phyloP scores from a whole-genome alignment of 257 asterid genomes.

The Echites panduratus region DNA sequence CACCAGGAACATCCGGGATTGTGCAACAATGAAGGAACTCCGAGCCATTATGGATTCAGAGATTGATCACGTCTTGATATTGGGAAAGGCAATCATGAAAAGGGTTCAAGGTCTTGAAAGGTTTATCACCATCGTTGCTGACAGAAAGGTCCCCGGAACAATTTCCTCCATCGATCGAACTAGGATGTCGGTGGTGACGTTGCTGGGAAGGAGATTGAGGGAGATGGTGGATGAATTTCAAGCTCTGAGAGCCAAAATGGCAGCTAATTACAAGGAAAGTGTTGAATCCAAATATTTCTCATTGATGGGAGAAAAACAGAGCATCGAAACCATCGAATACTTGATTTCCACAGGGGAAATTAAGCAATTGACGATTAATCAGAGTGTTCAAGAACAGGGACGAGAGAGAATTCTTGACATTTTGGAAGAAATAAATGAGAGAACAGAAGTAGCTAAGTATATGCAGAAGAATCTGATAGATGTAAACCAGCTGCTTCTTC shows the following conservation, averaged over 20 bases:
- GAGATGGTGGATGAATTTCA: constrained; percentile 40
- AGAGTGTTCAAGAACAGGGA: constrained; percentile 34
- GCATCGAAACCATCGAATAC: constrained; percentile 25
- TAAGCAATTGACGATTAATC: constrained; percentile 17
- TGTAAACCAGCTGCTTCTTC: constrained; percentile 27
- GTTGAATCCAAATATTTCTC: constrained; percentile 26
- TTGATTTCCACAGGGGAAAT: constrained; percentile 26
- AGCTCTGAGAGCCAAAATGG: constrained; percentile 24
- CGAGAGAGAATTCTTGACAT: constrained; percentile 23
- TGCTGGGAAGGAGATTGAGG: constrained; percentile 31
- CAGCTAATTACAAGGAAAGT: constrained; percentile 28
- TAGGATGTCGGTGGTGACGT: constrained; percentile 28
- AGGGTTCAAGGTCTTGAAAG: constrained; percentile 19
- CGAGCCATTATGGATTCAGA: constrained; percentile 31
- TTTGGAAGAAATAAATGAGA: constrained; percentile 25
- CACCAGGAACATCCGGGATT: constrained; percentile 20
- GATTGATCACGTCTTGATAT: constrained; percentile 24
- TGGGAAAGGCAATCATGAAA: constrained; percentile 26
- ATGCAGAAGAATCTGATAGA: constrained; percentile 28
- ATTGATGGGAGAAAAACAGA: constrained; percentile 30
- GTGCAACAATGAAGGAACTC: constrained; percentile 26
- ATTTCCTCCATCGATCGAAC: constrained; percentile 28
- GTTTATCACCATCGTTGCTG: constrained; percentile 7
- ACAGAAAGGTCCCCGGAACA: constrained; percentile 12
- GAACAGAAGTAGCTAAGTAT: constrained; percentile 32